Conservation (phyloP, 2,329 filamentous ascomycete genomes). For the Aspergillus arachidicola region DNA sequence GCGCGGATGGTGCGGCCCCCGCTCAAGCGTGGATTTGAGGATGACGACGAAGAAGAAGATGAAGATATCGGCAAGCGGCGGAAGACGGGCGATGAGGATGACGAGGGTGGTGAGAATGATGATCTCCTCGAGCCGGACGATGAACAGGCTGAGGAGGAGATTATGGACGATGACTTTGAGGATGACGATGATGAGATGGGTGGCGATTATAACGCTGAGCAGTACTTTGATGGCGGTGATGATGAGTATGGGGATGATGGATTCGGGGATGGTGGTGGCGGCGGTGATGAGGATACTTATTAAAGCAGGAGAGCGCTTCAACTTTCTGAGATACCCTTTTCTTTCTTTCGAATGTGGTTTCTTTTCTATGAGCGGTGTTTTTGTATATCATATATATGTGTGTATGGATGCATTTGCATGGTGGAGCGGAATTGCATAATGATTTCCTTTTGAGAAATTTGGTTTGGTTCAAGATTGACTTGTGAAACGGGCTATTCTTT, state of each 20-base stretch:
- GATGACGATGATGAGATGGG: slow-evolving; percentile 62
- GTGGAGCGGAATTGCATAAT: not conserved
- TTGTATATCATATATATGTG: not conserved
- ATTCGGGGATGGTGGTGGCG: slow-evolving; percentile 57
- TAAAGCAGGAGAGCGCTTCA: slow-evolving; percentile 20
- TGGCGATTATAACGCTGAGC: slow-evolving; percentile 66
- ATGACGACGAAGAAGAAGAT: slow-evolving; percentile 48
- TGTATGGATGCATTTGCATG: not conserved
- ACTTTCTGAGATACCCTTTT: slow-evolving; percentile 33
- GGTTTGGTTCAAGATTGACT: too few relatives aligned
- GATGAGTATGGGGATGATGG: slow-evolving; percentile 58
- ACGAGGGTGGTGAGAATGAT: slow-evolving; percentile 35
- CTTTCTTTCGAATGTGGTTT: slow-evolving; percentile 15
- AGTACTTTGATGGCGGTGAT: slow-evolving; percentile 65
- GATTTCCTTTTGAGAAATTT: not conserved
- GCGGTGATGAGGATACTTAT: slow-evolving; percentile 52
- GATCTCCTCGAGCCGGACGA: slow-evolving; percentile 47
- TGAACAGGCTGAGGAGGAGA: slow-evolving; percentile 52
- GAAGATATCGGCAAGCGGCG: slow-evolving; percentile 36
- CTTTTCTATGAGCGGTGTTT: not conserved
- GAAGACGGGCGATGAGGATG: slow-evolving; percentile 33
- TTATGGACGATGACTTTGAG: slow-evolving; percentile 62
- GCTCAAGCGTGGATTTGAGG: slow-evolving; percentile 46
- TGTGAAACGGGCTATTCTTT: too few relatives aligned
- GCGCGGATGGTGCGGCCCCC: slow-evolving; percentile 20